Evolutionary conservation across 495 filamentous ascomycete genomes (phyloP).

Genomic region (Chaetomidium leptoderma): DNA sequence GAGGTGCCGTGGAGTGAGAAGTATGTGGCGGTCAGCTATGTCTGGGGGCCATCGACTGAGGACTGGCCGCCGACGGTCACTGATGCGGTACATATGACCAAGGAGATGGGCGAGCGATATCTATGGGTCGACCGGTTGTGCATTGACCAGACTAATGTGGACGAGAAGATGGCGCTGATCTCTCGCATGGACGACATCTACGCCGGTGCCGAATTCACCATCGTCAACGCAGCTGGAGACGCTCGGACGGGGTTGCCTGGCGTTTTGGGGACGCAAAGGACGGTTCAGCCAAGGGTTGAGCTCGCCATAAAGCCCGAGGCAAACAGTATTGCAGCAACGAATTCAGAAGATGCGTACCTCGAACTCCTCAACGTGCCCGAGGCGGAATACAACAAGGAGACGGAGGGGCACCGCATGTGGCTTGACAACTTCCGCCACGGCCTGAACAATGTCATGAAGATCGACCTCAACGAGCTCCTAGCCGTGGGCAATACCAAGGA

Average conservation of each 20-base stretch:
- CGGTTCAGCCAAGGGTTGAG: not conserved
- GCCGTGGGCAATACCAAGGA: too few species aligned
- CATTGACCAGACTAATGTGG: not conserved
- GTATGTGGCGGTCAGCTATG: not conserved
- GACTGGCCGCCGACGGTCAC: not conserved
- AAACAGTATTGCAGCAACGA: too few species aligned
- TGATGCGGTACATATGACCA: not conserved
- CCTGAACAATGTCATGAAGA: too few species aligned
- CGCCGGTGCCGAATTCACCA: slow-evolving; percentile 21
- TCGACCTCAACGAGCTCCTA: too few species aligned
- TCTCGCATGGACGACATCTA: slow-evolving; percentile 11
- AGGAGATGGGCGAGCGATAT: not conserved
- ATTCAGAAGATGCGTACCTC: too few species aligned
- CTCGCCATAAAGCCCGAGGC: too few species aligned
- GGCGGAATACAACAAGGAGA: too few species aligned
- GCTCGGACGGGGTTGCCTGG: not conserved
- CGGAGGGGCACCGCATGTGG: too few species aligned
- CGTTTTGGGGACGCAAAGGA: slow-evolving; percentile 1
- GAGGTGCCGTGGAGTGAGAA: not conserved
- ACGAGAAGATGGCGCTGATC: not conserved
- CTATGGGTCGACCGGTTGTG: slow-evolving; percentile 1
- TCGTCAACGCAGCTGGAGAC: slow-evolving; percentile 17
- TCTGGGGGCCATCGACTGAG: not conserved
- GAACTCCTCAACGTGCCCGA: too few species aligned
- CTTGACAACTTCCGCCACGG: too few species aligned